These are phyloP conservation scores for Paraphysoderma sedebokerense DNA, from an alignment of 371 early-diverging fungal genomes.

Conservation along the genomic window DNA sequence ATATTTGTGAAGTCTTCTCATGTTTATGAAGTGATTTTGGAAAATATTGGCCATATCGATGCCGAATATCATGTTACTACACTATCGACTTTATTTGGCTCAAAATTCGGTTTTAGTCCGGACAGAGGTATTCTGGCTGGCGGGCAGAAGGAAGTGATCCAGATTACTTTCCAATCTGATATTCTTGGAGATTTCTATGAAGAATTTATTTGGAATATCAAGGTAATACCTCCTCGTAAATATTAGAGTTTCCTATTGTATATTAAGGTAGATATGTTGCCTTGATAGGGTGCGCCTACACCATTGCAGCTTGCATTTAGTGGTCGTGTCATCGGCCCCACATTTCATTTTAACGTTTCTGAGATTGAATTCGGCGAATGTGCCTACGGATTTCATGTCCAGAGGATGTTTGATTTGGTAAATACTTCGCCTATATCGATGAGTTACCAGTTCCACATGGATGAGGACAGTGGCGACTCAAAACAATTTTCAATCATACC, in stretches of 20 bases:
- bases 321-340: slow-evolving; percentile 29
- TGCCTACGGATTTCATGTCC: slow-evolving; percentile 18
- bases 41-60: slow-evolving; percentile 29
- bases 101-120: slow-evolving; percentile 23
- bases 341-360: slow-evolving; percentile 18
- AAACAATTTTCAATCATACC: not conserved
- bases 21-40: slow-evolving; percentile 22
- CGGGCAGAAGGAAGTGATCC: slow-evolving; percentile 16
- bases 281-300: slow-evolving; percentile 18
- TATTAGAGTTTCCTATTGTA: too few relatives aligned
- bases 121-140: slow-evolving; percentile 13
- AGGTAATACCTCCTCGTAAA: too few relatives aligned
- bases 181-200: slow-evolving; percentile 23
- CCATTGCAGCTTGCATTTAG: slow-evolving; percentile 12
- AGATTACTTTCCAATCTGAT: slow-evolving; percentile 19
- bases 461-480: not conserved
- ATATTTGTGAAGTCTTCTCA: slow-evolving; percentile 28
- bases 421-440: slow-evolving; percentile 31
- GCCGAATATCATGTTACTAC: slow-evolving; percentile 9
- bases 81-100: slow-evolving; percentile 13
- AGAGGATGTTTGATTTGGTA: slow-evolving; percentile 6
- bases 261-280: too few relatives aligned
- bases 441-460: slow-evolving; percentile 13
- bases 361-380: slow-evolving; percentile 17
- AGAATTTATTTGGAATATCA: slow-evolving; percentile 20